These are phyloP conservation scores for Solioccasus polychromus DNA, from an alignment of 768 basidiomycete genomes.

Conservation along the genomic window DNA sequence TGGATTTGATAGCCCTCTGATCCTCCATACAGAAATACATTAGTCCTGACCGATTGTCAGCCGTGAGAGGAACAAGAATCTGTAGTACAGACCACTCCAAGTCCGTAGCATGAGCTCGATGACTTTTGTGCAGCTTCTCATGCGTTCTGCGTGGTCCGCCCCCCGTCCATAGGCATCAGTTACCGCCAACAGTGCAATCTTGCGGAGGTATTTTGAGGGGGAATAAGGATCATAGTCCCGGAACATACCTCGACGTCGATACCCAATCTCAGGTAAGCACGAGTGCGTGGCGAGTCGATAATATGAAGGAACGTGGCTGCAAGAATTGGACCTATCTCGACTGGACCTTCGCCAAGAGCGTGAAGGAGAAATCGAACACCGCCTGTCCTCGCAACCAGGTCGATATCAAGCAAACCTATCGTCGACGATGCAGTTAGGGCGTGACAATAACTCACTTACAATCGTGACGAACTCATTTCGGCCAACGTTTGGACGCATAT, in stretches of 20 bases:
- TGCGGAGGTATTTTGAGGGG: neutral
- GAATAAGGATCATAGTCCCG: neutral
- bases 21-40: conserved; percentile 94
- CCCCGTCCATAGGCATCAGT: conserved; percentile 92
- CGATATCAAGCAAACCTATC: conserved; percentile 84
- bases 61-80: neutral
- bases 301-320: conserved; percentile 80
- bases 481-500: conserved; percentile 84
- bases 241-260: conserved; percentile 80
- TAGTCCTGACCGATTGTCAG: conserved; percentile 51
- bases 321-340: conserved; percentile 75
- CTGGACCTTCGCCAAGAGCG: conserved; percentile 85
- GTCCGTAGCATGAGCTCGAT: conserved; percentile 82
- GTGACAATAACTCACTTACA: conserved; percentile 5
- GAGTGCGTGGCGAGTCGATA: conserved; percentile 79
- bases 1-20: conserved; percentile 77
- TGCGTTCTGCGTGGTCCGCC: conserved; percentile 70
- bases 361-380: conserved; percentile 86
- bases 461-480: conserved; percentile 70
- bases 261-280: conserved; percentile 75
- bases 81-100: conserved; percentile 76
- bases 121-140: conserved; percentile 74
- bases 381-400: conserved; percentile 74
- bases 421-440: conserved; percentile 8
- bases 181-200: conserved; percentile 86